Conservation (phyloP, 2,329 filamentous ascomycete genomes). For the Phialemoniopsis sp. region DNA sequence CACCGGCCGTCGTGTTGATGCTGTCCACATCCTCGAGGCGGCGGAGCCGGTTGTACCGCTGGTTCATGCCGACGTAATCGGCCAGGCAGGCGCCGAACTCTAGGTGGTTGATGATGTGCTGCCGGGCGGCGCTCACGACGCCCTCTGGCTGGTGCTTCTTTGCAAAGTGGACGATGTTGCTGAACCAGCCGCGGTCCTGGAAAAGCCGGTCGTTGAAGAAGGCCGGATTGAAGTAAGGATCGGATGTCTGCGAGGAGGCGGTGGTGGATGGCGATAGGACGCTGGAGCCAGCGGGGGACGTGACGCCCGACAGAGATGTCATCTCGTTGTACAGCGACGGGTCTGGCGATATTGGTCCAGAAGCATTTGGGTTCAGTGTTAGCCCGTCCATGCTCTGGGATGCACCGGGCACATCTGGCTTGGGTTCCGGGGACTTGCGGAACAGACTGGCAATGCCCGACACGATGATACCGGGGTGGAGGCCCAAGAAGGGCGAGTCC, state of each 20-base stretch:
- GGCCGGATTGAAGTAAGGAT: constrained; percentile 70
- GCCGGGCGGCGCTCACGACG: constrained; percentile 64
- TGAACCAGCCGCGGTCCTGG: constrained; percentile 65
- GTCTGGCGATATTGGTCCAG: constrained; percentile 14
- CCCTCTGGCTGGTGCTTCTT: constrained; percentile 73
- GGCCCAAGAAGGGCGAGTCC: constrained; percentile 81
- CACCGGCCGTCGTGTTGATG: not conserved
- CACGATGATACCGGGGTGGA: constrained; percentile 84
- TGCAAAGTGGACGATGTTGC: constrained; percentile 69
- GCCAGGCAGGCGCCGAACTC: constrained; percentile 81
- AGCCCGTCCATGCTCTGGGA: constrained; percentile 3
- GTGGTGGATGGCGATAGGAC: constrained; percentile 8
- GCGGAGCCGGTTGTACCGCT: constrained; percentile 65
- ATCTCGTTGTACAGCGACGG: constrained; percentile 17
- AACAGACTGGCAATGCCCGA: constrained; percentile 80
- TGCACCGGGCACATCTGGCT: constrained; percentile 11
- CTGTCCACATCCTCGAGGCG: constrained; percentile 65
- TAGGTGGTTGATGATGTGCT: constrained; percentile 73
- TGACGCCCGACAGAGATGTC: constrained; percentile 12
- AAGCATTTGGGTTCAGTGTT: constrained; percentile 8
- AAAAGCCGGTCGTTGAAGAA: constrained; percentile 73
- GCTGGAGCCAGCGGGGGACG: constrained; percentile 12
- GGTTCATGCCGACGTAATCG: constrained; percentile 67
- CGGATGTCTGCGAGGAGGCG: constrained; percentile 16
- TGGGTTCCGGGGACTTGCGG: constrained; percentile 32